Evolutionary conservation across 805 yeast species (phyloP), one percentile per base, ranked within the genome.

Genomic region (Candida tibetensis): DNA sequence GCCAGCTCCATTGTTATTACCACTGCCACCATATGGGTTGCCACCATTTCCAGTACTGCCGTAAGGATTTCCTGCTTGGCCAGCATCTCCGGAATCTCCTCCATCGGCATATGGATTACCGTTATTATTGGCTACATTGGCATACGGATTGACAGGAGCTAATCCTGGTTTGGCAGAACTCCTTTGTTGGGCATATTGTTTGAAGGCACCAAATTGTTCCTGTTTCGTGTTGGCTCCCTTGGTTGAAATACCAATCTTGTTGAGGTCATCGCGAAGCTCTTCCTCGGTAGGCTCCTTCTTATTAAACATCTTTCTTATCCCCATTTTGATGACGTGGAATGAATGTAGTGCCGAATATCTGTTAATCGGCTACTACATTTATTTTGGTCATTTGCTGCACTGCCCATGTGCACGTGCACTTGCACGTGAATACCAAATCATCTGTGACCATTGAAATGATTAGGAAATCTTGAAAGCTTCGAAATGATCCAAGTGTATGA

Each of bases 141-240:
- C 67, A 44, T 68, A 66, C 0, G 76, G 72, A 40, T 69, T 69
- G 6, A 54, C 67, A 1, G 73, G 74, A 2, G 64, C 61, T 13
- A 66, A 48, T 8, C 66, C 71, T 14, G 69, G 66, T 30, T 57
- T 60, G 29, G 47, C 52, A 21, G 35, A 40, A 31, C 54, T 63
- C 22, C 71, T 51, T 40, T 72, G 71, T 41, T 66, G 69, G 22
- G 81, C 81, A 49, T 74, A 69, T 34, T 60, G 62, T 36, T 59
- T 60, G 55, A 72, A 76, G 15, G 77, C 79, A 12, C 74, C 71
- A 47, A 76, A 76, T 58, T 74, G 74, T 44, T 71, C 72, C 40
- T 66, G 62, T 30, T 77, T 31, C 34, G 34, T 17, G 58, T 60
- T 15, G 43, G 46, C 30, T 22, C 42, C n/a, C 40, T 39, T 68